These are phyloP conservation scores for Rhodotorula paludigena DNA, from an alignment of 768 basidiomycete species.

Conservation along the genomic window DNA sequence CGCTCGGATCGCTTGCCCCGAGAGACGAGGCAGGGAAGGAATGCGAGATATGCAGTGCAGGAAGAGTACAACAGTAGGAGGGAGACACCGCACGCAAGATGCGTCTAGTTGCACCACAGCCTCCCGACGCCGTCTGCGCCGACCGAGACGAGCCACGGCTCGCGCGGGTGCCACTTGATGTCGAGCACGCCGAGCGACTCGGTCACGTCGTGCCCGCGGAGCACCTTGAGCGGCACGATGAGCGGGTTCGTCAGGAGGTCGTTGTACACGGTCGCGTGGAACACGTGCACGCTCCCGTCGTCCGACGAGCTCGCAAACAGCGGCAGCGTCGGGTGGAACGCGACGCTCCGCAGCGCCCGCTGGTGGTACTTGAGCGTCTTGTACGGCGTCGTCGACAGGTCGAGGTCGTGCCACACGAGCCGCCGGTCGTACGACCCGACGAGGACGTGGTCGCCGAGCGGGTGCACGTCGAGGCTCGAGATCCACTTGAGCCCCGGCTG, in stretches of 20 bases:
- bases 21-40: too few species aligned
- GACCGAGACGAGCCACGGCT: conserved; percentile 87
- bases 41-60: not conserved
- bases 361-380: conserved; percentile 90
- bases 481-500: conserved; percentile 96
- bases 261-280: conserved; percentile 89
- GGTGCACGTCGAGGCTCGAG: conserved; percentile 93
- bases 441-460: conserved; percentile 78
- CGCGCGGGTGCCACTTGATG: conserved; percentile 76
- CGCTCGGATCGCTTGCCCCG: too few species aligned
- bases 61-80: not conserved
- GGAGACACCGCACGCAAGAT: not conserved
- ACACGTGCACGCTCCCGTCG: conserved; percentile 93
- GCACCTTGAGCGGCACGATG: conserved; percentile 93
- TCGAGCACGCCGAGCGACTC: conserved; percentile 89
- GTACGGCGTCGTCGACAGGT: conserved; percentile 93
- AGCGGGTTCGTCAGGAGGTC: conserved; percentile 96
- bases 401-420: conserved; percentile 97
- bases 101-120: conserved; percentile 60
- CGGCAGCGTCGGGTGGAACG: conserved; percentile 90
- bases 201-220: conserved; percentile 78
- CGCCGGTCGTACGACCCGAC: conserved; percentile 97
- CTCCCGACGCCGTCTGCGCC: conserved; percentile 85
- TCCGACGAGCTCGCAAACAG: conserved; percentile 95
- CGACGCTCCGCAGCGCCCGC: conserved; percentile 83